Conservation (phyloP, 306 rosid species). For the Malus asiatica region DNA sequence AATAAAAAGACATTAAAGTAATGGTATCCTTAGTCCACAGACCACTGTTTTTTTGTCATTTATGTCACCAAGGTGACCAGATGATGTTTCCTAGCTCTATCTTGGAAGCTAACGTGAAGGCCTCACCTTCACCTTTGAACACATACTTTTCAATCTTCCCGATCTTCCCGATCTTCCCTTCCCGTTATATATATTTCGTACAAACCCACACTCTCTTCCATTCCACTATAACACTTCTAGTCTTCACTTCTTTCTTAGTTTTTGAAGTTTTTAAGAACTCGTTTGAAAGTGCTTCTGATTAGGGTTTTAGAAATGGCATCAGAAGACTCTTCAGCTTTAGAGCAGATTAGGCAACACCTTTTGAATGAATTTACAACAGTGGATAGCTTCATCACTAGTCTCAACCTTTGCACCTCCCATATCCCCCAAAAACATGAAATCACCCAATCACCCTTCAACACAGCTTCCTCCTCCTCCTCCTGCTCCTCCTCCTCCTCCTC, state of each 20-base stretch:
- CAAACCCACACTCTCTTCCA: slow-evolving; percentile 1
- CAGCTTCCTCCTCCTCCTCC: neutral
- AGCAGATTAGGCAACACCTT: slow-evolving; percentile 51
- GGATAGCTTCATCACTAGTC: slow-evolving; percentile 31
- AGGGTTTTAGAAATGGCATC: slow-evolving; percentile 6
- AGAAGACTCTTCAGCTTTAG: slow-evolving; percentile 43
- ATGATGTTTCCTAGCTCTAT: slow-evolving; percentile 21
- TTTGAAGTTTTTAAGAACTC: neutral
- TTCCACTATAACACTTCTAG: neutral
- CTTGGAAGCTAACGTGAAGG: slow-evolving; percentile 28
- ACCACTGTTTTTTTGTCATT: neutral
- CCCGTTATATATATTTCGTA: neutral
- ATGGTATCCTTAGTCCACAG: neutral
- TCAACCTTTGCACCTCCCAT: slow-evolving; percentile 9
- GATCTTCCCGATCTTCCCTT: neutral
- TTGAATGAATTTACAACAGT: slow-evolving; percentile 40
- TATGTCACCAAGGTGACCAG: neutral
- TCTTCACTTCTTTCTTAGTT: neutral
- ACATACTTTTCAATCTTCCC: neutral
- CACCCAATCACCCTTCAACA: neutral
- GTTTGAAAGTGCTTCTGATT: neutral
- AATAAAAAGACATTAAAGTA: neutral
- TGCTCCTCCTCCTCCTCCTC: neutral
- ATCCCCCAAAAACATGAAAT: slow-evolving; percentile 1
- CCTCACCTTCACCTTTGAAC: neutral